Base-by-base conservation (phyloP, 2,329 filamentous ascomycete genomes). In the Aspergillus sp. region DNA sequence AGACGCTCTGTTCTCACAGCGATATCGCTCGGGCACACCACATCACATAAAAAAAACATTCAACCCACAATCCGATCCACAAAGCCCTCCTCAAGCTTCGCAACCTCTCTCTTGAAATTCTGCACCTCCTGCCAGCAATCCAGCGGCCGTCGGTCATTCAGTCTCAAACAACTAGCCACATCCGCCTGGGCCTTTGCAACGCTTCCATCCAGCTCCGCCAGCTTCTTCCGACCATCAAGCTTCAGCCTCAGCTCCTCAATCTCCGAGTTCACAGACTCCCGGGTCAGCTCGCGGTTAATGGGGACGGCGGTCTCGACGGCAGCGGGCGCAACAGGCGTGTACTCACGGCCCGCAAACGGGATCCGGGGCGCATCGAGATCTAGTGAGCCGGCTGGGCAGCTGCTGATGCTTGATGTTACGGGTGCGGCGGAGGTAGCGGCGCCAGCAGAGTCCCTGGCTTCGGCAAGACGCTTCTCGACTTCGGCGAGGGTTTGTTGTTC, bases 91-190 rank as follows among this genome's bases (percentile, higher is more conserved):
- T 97, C 93, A 76, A 97, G 76, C 79, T 86, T 86, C 66, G 89
- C 86, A 51, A 98, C 93, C 82, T 96, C 91, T 68, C 84, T 83
- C 85, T 93, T 96, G 77, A 98, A 98, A 19, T 81, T 82, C 79
- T 96, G 89, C 22, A 97, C 91, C 83, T 97, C 92, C 76, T 87
- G 84, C 89, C 90, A 97, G 83, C 93, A 98, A 80, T 97, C 90
- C 72, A 97, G 80, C 73, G 93, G 93, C 74, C 91, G 84, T 63
- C 91, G 83, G 77, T 97, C 93, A 75, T 97, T 88, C 70, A 88
- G 83, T 61, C 89, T 82, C 80, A 98, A 80, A 74, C 93, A 98
- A 67, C 84, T 83, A 62, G 95, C 85, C 56, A 97, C 86, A 59
- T 88, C 86, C 65, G 85, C 81, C 75, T 91, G 89, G 19, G 92